phyloP scores from a whole-genome alignment of 306 rosid genomes.

The Arachis hypogaea region DNA sequence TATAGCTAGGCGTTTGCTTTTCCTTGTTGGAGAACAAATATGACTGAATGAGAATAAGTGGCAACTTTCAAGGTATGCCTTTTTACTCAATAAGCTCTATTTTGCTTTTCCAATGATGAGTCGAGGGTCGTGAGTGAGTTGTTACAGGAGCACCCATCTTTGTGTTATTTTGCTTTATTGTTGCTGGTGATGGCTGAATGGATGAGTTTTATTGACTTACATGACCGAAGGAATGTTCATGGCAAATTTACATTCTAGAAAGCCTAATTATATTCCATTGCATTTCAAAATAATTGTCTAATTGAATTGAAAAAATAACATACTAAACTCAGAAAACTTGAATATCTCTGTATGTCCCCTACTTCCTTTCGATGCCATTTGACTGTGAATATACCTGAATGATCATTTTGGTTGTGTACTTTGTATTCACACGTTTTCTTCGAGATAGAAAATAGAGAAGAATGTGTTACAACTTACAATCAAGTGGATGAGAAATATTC shows the following conservation, averaged over 20 bases:
- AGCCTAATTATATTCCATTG: neutral
- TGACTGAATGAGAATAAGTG: conserved; percentile 1
- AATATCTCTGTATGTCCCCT: neutral
- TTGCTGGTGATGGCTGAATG: too few relatives aligned
- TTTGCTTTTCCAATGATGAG: neutral
- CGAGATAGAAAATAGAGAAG: conserved; percentile 1
- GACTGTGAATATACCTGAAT: conserved; percentile 4
- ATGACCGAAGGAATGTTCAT: conserved; percentile 14
- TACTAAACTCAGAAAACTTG: neutral
- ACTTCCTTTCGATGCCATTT: neutral
- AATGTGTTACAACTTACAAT: conserved; percentile 3
- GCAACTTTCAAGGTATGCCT: conserved; percentile 11
- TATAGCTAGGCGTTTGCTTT: conserved; percentile 5
- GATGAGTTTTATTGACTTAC: neutral
- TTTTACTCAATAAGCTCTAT: conserved; percentile 14
- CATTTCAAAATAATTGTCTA: neutral
- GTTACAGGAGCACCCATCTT: too few relatives aligned
- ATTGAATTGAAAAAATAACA: too few relatives aligned
- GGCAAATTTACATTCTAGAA: neutral
- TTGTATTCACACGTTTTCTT: neutral
- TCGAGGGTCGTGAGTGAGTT: too few relatives aligned
- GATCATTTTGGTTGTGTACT: conserved; percentile 22
- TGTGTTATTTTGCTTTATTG: too few relatives aligned
- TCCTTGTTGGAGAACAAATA: conserved; percentile 18
- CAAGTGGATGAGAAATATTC: neutral